phyloP scores from a whole-genome alignment of 2,329 filamentous ascomycete species.

The Parafenestella ontariensis region DNA sequence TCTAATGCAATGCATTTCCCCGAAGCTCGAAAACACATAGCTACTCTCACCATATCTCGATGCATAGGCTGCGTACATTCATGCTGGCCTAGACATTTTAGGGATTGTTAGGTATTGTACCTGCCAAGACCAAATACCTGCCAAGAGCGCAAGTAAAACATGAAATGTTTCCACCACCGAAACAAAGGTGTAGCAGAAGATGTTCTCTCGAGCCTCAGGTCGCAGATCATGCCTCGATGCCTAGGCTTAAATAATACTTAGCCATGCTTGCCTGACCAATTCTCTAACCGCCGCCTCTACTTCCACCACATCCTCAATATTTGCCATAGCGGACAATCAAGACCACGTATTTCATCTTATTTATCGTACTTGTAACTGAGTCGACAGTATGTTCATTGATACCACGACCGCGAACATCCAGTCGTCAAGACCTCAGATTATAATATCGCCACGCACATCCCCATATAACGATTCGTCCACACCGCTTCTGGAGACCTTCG shows the following conservation, averaged over 20 bases:
- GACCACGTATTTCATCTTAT: too few relatives aligned
- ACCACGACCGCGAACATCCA: constrained; percentile 40
- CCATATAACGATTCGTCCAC: constrained; percentile 27
- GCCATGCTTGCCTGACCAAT: constrained; percentile 21
- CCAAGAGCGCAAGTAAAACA: constrained; percentile 29
- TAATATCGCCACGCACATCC: constrained; percentile 20
- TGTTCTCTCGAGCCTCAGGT: constrained; percentile 7
- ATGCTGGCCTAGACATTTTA: too few relatives aligned
- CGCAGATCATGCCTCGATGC: constrained; percentile 20
- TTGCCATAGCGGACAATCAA: neutral
- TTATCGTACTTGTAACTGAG: too few relatives aligned
- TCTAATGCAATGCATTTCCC: too few relatives aligned
- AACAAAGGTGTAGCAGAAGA: constrained; percentile 34
- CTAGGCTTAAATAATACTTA: constrained; percentile 15
- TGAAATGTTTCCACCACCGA: constrained; percentile 33
- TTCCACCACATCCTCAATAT: constrained; percentile 2
- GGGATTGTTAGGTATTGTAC: too few relatives aligned
- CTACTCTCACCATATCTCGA: too few relatives aligned
- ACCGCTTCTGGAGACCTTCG: constrained; percentile 34
- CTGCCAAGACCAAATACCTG: constrained; percentile 6
- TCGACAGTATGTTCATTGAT: constrained; percentile 43
- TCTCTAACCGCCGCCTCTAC: neutral
- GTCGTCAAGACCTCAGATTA: constrained; percentile 25
- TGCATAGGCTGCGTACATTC: too few relatives aligned
- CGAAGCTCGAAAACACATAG: too few relatives aligned